Conservation (phyloP, 805 yeast genomes). For the Metschnikowia kunwiensis region DNA sequence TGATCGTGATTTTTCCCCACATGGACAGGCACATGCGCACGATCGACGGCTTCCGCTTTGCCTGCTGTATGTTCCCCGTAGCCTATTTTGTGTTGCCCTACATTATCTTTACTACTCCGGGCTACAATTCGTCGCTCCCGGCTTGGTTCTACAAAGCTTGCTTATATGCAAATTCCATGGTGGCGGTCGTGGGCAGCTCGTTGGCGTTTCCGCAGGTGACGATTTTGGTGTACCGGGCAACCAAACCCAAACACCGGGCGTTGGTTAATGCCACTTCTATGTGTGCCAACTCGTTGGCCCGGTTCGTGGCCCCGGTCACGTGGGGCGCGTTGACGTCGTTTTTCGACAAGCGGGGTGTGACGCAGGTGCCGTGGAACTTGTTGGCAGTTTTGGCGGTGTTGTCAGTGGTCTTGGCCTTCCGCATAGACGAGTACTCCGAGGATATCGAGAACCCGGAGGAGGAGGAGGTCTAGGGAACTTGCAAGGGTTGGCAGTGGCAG, state of each 20-base stretch:
- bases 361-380: constrained; percentile 32
- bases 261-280: constrained; percentile 57
- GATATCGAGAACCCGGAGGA: constrained; percentile 6
- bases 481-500: background rate
- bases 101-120: constrained; percentile 41
- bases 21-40: constrained; percentile 48
- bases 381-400: constrained; percentile 24
- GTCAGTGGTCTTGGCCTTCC: constrained; percentile 12
- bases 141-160: constrained; percentile 18
- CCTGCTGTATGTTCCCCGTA: constrained; percentile 43
- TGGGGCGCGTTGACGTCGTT: constrained; percentile 49
- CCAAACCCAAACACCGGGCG: constrained; percentile 54
- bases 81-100: constrained; percentile 48
- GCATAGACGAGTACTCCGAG: constrained; percentile 17
- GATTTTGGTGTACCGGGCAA: constrained; percentile 52
- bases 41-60: constrained; percentile 40
- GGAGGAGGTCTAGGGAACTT: background rate
- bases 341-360: constrained; percentile 24
- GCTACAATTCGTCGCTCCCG: constrained; percentile 28
- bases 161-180: constrained; percentile 27
- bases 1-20: constrained; percentile 49
- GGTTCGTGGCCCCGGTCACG: constrained; percentile 53
- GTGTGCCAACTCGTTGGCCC: constrained; percentile 50
- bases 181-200: constrained; percentile 39
- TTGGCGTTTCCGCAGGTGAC: constrained; percentile 52